A percentile compares a stretch with the other conserved stretches of the same genome.
phyloP scores from a whole-genome alignment of 805 yeast genomes.

The Starmerella vaccinii region DNA sequence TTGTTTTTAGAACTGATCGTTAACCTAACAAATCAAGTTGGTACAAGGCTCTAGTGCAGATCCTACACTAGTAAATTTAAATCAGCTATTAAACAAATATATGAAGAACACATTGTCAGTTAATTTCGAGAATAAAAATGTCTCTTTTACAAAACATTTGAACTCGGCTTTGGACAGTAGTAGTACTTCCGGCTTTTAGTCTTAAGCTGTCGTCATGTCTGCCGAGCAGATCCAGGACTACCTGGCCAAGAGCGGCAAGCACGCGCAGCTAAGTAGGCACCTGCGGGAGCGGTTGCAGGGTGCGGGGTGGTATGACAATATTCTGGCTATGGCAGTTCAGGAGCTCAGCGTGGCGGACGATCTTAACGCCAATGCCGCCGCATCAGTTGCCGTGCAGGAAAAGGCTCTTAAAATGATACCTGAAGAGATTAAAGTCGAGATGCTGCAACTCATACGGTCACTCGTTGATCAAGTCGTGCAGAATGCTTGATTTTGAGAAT shows the following conservation, averaged over 20 bases:
- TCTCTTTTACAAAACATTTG: no score
- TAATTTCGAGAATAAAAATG: no score
- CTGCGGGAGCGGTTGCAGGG: slow-evolving; percentile 57
- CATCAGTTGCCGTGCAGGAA: slow-evolving; percentile 9
- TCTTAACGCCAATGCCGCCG: slow-evolving; percentile 36
- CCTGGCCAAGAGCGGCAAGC: slow-evolving; percentile 21
- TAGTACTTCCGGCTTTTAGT: slow-evolving; percentile 8
- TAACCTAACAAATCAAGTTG: no score
- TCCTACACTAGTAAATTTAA: no score
- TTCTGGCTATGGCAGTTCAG: slow-evolving; percentile 46
- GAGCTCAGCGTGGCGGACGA: slow-evolving; percentile 36
- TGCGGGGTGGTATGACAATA: slow-evolving; percentile 78
- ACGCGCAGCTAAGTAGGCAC: slow-evolving; percentile 44
- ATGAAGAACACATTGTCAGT: no score
- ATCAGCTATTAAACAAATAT: no score
- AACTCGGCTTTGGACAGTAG: no score
- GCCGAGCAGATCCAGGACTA: slow-evolving; percentile 22
- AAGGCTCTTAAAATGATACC: slow-evolving; percentile 43
- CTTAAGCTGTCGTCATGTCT: slow-evolving; percentile 1
- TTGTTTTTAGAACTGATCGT: no score
- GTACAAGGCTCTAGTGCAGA: no score
- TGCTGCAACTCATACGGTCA: slow-evolving; percentile 41
- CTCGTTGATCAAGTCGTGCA: slow-evolving; percentile 29
- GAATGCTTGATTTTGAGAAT: slow-evolving; percentile 10
- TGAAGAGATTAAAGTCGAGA: slow-evolving; percentile 48